Evolutionary conservation across 2,329 filamentous ascomycete species (phyloP).

Genomic region (Mycosphaerella sp.): DNA sequence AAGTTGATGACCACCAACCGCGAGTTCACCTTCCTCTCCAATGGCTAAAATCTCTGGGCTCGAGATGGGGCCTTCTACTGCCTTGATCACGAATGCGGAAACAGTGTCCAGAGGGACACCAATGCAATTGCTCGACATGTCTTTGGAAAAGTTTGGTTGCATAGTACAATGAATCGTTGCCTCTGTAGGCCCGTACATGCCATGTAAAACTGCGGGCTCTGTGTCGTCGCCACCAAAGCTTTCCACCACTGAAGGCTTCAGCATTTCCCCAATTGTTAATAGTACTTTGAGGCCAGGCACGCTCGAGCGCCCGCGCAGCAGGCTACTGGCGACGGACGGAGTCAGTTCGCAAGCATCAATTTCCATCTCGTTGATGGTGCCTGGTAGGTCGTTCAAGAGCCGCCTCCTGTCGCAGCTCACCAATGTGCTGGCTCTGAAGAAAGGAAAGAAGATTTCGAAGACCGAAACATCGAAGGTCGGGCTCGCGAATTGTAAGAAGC

Average conservation of each 20-base stretch:
- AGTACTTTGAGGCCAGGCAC: conserved; percentile 65
- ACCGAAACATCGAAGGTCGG: conserved; percentile 93
- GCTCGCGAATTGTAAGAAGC: conserved; percentile 86
- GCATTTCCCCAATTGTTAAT: conserved; percentile 88
- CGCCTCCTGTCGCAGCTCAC: conserved; percentile 61
- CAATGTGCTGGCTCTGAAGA: conserved; percentile 66
- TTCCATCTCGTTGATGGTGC: conserved; percentile 55
- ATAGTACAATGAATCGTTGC: conserved; percentile 86
- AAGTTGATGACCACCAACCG: conserved; percentile 71
- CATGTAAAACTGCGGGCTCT: conserved; percentile 65
- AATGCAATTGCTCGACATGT: conserved; percentile 60
- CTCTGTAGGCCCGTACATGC: conserved; percentile 93
- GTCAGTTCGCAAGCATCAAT: conserved; percentile 86
- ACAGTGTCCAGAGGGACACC: conserved; percentile 75
- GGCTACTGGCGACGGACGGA: conserved; percentile 73
- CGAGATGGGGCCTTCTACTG: conserved; percentile 1
- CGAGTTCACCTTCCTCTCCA: conserved; percentile 71
- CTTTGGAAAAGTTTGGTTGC: conserved; percentile 54
- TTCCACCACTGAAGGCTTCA: conserved; percentile 66
- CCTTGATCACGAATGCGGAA: conserved; percentile 61
- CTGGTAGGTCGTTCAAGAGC: conserved; percentile 69
- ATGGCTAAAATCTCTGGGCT: conserved; percentile 49
- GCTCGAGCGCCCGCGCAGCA: conserved; percentile 60
- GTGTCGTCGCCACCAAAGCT: conserved; percentile 63
- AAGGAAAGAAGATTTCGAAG: conserved; percentile 89